These are phyloP conservation scores for Collybia sp. DNA, from an alignment of 768 basidiomycete species.

Conservation along the genomic window DNA sequence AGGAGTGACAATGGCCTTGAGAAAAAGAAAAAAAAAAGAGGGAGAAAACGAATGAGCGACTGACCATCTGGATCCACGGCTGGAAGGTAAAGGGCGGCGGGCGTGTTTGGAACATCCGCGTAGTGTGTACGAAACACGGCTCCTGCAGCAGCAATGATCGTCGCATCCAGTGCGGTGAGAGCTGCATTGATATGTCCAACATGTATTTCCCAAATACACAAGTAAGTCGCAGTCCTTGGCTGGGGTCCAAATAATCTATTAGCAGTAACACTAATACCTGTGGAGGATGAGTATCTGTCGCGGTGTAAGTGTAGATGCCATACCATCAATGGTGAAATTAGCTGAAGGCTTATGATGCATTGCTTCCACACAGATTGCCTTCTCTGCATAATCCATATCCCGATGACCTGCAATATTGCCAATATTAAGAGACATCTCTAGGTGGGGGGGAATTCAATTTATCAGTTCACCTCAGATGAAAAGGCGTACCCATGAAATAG, in stretches of 20 bases:
- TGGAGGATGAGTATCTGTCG: background rate
- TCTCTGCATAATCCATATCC: conserved; percentile 40
- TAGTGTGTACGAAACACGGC: conserved; percentile 67
- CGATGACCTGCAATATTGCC: conserved; percentile 54
- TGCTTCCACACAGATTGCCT: conserved; percentile 23
- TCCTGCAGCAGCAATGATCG: conserved; percentile 45
- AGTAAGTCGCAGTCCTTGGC: conserved; percentile 79
- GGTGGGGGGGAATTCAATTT: background rate
- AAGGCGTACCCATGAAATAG: conserved; percentile 73
- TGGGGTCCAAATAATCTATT: conserved; percentile 88
- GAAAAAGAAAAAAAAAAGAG: background rate
- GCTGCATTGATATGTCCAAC: conserved; percentile 58
- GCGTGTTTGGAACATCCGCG: conserved; percentile 74
- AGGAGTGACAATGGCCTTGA: conserved; percentile 4
- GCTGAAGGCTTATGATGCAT: conserved; percentile 16
- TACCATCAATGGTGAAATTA: conserved; percentile 49
- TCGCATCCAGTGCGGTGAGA: conserved; percentile 49
- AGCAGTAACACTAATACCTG: conserved; percentile 75
- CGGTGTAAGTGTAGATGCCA: conserved; percentile 1
- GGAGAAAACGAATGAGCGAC: conserved; percentile 12
- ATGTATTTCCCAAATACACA: conserved; percentile 92
- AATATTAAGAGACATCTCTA: conserved; percentile 79
- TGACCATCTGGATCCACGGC: conserved; percentile 75
- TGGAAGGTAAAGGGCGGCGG: conserved; percentile 61
- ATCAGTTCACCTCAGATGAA: background rate